Conservation (phyloP, 768 basidiomycete genomes). For the Rubroboletus satanas region DNA sequence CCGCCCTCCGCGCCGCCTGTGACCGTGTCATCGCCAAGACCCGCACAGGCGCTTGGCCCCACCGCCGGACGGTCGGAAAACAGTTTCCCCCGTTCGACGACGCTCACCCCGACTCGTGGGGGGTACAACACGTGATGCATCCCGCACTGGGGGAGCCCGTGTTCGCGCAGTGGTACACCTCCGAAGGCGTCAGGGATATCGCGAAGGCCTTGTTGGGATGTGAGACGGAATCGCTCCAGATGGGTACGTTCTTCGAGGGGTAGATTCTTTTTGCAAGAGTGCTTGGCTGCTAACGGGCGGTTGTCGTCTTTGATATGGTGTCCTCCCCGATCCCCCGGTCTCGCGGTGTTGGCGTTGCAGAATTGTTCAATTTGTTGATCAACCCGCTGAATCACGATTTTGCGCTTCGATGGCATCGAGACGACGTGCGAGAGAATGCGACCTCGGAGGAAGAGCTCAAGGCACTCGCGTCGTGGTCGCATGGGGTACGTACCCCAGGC, state of each 20-base stretch:
- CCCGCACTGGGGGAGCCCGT: constrained; percentile 57
- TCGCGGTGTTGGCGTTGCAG: constrained; percentile 20
- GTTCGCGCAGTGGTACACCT: constrained; percentile 70
- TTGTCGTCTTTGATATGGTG: background rate
- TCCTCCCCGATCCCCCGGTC: background rate
- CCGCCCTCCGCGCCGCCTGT: constrained; percentile 46
- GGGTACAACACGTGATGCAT: constrained; percentile 81
- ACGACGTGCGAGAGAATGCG: constrained; percentile 62
- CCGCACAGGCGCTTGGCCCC: constrained; percentile 57
- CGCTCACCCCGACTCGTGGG: constrained; percentile 66
- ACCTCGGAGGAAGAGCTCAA: constrained; percentile 54
- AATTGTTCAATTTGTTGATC: constrained; percentile 73
- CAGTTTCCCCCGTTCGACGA: constrained; percentile 73
- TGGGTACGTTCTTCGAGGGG: constrained; percentile 44
- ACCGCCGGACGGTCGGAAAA: constrained; percentile 69
- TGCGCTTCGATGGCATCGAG: constrained; percentile 76
- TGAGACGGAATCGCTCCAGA: constrained; percentile 54
- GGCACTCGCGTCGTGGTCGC: constrained; percentile 56
- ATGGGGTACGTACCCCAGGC: constrained; percentile 45
- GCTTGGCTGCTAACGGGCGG: background rate
- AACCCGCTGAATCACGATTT: constrained; percentile 64
- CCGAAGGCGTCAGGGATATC: constrained; percentile 41
- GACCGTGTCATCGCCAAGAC: constrained; percentile 49
- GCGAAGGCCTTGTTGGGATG: constrained; percentile 53
- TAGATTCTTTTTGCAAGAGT: too few species aligned